Conservation (phyloP, 768 basidiomycete species). For the Suillus decipiens region DNA sequence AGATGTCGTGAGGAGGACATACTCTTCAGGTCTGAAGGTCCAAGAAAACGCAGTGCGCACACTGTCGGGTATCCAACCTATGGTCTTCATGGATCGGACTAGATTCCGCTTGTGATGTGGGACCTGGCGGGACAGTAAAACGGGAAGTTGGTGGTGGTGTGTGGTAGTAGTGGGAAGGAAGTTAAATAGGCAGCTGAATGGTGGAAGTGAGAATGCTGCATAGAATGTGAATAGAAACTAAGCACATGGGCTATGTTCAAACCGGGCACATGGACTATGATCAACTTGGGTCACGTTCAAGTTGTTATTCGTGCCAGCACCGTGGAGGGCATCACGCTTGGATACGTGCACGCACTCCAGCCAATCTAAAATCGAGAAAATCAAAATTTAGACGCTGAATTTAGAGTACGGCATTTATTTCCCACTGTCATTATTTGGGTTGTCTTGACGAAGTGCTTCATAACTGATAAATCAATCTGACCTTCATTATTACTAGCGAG, state of each 20-base stretch:
- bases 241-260: neutral
- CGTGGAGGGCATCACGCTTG: neutral
- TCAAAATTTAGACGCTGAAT: neutral
- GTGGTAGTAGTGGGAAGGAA: neutral
- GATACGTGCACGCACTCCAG: neutral
- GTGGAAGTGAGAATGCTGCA: conserved; percentile 2
- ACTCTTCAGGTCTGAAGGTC: conserved; percentile 14
- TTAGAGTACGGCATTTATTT: neutral
- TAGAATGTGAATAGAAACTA: neutral
- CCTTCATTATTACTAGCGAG: neutral
- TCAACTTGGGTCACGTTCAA: neutral
- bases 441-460: neutral
- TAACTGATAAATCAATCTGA: neutral
- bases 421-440: neutral
- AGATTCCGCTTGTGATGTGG: neutral
- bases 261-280: too few relatives aligned
- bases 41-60: conserved; percentile 3
- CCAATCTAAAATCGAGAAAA: neutral
- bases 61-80: conserved; percentile 15
- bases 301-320: neutral
- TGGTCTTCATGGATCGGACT: neutral
- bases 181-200: neutral
- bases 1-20: conserved; percentile 15
- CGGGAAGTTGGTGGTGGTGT: neutral
- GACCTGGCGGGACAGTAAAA: neutral